phyloP scores from a whole-genome alignment of 139 green algal species.

The Tetraselmis chui region DNA sequence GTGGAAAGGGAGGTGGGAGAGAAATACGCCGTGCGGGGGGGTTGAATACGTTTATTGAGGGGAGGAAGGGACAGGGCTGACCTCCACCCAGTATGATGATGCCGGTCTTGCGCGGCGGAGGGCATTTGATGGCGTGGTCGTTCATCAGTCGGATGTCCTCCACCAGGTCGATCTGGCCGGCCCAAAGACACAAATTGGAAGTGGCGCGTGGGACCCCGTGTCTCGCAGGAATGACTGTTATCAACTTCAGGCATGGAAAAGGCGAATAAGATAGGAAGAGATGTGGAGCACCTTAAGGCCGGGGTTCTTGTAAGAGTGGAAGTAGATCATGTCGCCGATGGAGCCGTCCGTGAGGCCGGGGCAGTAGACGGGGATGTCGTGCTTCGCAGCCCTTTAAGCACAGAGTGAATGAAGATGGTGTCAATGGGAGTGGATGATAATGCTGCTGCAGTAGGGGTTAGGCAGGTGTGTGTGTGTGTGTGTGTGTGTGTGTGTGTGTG shows the following conservation, averaged over 20 bases:
- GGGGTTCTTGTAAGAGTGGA: conserved; percentile 86
- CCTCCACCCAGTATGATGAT: conserved; percentile 92
- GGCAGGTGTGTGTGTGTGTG: too few species aligned
- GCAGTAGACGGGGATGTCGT: conserved; percentile 94
- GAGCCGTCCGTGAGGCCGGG: conserved; percentile 88
- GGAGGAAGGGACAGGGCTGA: conserved; percentile 12
- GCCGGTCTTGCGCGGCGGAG: conserved; percentile 68
- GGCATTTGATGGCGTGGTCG: conserved; percentile 77
- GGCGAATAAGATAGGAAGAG: too few species aligned
- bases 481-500: too few species aligned
- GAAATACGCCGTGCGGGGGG: too few species aligned
- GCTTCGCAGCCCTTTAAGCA: conserved; percentile 31
- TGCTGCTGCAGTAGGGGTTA: too few species aligned
- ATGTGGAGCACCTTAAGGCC: conserved; percentile 59
- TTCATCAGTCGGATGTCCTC: conserved; percentile 85
- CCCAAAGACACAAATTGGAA: too few species aligned
- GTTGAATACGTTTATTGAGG: not conserved
- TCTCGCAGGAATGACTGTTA: too few species aligned
- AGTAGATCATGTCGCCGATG: conserved; percentile 98
- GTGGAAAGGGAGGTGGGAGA: too few species aligned
- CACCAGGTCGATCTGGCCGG: conserved; percentile 52
- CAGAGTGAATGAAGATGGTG: not conserved
- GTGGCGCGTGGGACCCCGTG: too few species aligned
- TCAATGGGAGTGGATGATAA: not conserved
- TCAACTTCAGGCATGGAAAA: too few species aligned